Conservation (phyloP, 129 eudicot species). For the Oenanthe sinensis region DNA sequence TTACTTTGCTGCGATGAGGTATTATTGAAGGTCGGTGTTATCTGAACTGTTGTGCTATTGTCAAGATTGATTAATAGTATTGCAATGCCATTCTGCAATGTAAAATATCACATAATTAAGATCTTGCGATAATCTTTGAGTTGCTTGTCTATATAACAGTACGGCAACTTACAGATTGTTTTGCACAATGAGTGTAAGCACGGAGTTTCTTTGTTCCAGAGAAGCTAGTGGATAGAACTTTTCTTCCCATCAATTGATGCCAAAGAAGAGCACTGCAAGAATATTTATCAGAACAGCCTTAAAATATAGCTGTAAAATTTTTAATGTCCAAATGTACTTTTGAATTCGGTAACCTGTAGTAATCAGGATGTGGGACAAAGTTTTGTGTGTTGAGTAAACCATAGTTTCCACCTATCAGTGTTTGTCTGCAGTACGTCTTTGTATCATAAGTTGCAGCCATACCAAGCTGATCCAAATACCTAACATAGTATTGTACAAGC, state of each 20-base stretch:
- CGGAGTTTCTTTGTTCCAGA: constrained; percentile 61
- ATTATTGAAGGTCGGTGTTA: constrained; percentile 27
- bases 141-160: neutral
- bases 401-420: constrained; percentile 89
- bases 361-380: constrained; percentile 84
- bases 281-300: constrained; percentile 7
- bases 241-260: constrained; percentile 85
- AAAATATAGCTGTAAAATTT: neutral
- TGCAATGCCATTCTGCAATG: constrained; percentile 62
- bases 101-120: constrained; percentile 9
- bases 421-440: constrained; percentile 79
- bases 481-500: constrained; percentile 2
- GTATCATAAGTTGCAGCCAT: constrained; percentile 60
- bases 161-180: constrained; percentile 58
- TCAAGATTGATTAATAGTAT: constrained; percentile 65
- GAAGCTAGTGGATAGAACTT: constrained; percentile 59
- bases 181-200: constrained; percentile 86
- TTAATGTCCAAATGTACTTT: neutral
- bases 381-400: constrained; percentile 83
- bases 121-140: constrained; percentile 3
- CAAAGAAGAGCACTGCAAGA: constrained; percentile 85
- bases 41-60: constrained; percentile 44
- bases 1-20: constrained; percentile 18
- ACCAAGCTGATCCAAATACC: constrained; percentile 97
- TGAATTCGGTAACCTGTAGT: constrained; percentile 52